These are phyloP conservation scores for Musa schizocarpa DNA, from an alignment of 176 grass and related monocot genomes.

Conservation along the genomic window DNA sequence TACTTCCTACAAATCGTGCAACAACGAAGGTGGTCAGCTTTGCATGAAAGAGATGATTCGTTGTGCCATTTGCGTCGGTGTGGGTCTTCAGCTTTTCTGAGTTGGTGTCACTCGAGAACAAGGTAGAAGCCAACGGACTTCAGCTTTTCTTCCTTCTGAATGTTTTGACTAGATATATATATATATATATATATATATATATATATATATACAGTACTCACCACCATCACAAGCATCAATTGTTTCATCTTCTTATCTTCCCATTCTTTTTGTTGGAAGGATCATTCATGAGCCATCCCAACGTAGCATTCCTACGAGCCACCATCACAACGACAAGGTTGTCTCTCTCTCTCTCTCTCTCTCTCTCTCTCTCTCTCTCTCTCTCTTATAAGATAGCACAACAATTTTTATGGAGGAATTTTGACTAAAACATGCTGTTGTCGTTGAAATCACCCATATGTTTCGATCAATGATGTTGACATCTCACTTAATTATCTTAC, in stretches of 20 bases:
- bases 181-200: background rate
- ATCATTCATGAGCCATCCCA: too few species aligned
- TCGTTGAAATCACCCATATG: background rate
- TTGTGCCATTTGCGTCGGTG: background rate
- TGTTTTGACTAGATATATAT: background rate
- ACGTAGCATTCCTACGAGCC: too few species aligned
- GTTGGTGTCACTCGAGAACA: conserved; percentile 10
- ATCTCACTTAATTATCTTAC: background rate
- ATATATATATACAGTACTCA: background rate
- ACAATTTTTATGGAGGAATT: too few species aligned
- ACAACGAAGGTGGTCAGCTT: conserved; percentile 13
- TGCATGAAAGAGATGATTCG: background rate
- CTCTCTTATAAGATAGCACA: too few species aligned
- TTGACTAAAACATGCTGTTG: background rate
- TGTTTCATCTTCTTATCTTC: too few species aligned
- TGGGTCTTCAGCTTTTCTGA: background rate
- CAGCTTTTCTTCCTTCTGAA: conserved; percentile 19
- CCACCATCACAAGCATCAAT: too few species aligned
- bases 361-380: too few species aligned
- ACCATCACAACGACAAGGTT: too few species aligned
- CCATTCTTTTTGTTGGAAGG: too few species aligned
- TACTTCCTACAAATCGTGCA: conserved; percentile 2
- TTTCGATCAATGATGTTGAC: background rate
- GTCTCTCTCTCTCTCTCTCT: too few species aligned
- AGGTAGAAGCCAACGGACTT: conserved; percentile 23